Evolutionary conservation across 768 basidiomycete species (phyloP).

Genomic region (Kwoniella shandongensis): DNA sequence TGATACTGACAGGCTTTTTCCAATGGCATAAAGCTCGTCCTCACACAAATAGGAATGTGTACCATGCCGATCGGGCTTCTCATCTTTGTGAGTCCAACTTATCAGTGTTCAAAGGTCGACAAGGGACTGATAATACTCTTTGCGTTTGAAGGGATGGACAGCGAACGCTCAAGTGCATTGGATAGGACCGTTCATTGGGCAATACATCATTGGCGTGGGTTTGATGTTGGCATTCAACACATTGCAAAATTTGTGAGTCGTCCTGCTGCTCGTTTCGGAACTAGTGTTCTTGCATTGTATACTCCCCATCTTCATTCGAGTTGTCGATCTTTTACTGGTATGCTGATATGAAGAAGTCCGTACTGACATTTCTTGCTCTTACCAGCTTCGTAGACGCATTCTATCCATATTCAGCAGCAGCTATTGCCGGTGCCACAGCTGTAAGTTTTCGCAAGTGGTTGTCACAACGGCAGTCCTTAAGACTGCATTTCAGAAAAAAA

Average conservation of each 20-base stretch:
- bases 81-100: slow-evolving; percentile 38
- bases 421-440: slow-evolving; percentile 42
- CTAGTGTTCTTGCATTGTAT: no score
- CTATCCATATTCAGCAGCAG: slow-evolving; percentile 50
- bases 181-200: slow-evolving; percentile 45
- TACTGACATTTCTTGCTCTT: background rate
- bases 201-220: slow-evolving; percentile 32
- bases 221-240: slow-evolving; percentile 47
- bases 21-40: slow-evolving; percentile 32
- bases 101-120: no score
- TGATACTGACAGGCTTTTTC: no score
- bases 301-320: no score
- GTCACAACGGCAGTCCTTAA: no score
- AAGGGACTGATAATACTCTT: no score
- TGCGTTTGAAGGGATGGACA: slow-evolving; percentile 38
- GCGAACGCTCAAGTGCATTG: slow-evolving; percentile 42
- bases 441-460: slow-evolving; percentile 32
- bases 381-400: slow-evolving; percentile 48
- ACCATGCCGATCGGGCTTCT: slow-evolving; percentile 46
- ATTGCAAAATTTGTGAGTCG: slow-evolving; percentile 44
- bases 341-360: no score
- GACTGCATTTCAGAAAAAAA: no score
- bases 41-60: slow-evolving; percentile 46
- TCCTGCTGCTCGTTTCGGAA: no score
- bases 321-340: no score